These are phyloP conservation scores for Lolium rigidum DNA, from an alignment of 176 grass and related monocot species.

Conservation along the genomic window DNA sequence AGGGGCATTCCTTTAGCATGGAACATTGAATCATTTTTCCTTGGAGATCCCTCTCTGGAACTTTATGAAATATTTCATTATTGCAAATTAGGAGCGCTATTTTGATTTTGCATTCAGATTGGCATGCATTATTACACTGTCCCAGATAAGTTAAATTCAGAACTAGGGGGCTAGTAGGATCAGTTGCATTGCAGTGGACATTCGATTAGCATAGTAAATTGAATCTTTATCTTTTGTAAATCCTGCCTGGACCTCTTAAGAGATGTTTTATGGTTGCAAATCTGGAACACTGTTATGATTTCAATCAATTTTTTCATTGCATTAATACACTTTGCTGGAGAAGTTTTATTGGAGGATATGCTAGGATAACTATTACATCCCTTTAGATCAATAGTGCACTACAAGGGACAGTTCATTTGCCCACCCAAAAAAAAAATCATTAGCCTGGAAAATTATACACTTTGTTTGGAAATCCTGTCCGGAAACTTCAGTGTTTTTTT, in stretches of 20 bases:
- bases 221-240: neutral
- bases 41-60: neutral
- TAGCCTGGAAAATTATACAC: neutral
- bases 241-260: neutral
- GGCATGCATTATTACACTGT: neutral
- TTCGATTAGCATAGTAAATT: neutral
- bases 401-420: neutral
- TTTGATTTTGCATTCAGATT: neutral
- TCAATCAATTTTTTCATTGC: neutral
- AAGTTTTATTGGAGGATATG: neutral
- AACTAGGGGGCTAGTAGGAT: neutral
- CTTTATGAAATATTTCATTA: neutral
- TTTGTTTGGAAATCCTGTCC: too few relatives aligned
- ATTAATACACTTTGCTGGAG: neutral
- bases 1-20: neutral
- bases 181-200: neutral
- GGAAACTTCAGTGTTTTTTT: too few relatives aligned
- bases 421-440: too few relatives aligned
- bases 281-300: neutral
- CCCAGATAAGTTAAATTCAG: too few relatives aligned
- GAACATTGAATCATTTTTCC: neutral
- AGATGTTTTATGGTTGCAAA: neutral
- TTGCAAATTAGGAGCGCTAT: neutral
- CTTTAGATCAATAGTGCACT: neutral
- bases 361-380: neutral